A percentile compares a stretch with the other conserved stretches of the same genome.
phyloP scores from a whole-genome alignment of 140 eudicot species.

The Stevia rebaudiana region DNA sequence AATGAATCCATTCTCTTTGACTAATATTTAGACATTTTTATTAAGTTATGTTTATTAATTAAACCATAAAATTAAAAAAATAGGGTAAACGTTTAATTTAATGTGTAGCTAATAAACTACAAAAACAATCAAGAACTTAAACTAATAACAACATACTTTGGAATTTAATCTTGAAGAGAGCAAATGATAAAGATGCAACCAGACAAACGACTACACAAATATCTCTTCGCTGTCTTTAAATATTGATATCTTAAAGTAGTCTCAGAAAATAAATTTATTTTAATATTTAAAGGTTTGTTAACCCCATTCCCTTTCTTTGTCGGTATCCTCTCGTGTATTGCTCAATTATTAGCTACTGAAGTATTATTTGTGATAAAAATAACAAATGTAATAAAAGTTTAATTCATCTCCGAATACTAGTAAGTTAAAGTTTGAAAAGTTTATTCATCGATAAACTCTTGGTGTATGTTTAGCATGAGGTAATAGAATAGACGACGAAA shows the following conservation, averaged over 20 bases:
- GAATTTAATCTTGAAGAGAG: slow-evolving; percentile 2
- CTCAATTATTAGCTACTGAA: slow-evolving; percentile 20
- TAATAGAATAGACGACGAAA: too few species aligned
- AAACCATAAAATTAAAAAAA: neutral
- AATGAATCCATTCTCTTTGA: too few species aligned
- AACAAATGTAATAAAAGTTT: too few species aligned
- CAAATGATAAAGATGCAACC: slow-evolving; percentile 10
- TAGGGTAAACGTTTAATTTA: neutral
- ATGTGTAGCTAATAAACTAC: neutral
- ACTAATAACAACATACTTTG: neutral
- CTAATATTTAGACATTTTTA: neutral
- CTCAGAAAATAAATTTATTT: slow-evolving; percentile 1
- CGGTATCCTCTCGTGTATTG: slow-evolving; percentile 18
- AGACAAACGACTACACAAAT: slow-evolving; percentile 25
- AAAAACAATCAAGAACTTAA: neutral
- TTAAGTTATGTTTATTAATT: neutral
- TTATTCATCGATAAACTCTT: too few species aligned
- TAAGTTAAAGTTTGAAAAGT: too few species aligned
- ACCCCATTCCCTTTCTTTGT: slow-evolving; percentile 29
- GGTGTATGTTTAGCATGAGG: too few species aligned
- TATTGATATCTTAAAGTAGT: slow-evolving; percentile 8
- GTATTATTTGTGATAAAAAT: too few species aligned
- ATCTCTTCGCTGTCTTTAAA: slow-evolving; percentile 13
- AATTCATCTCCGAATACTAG: too few species aligned
- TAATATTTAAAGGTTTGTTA: slow-evolving; percentile 10